Evolutionary conservation across 495 filamentous ascomycete species (phyloP).

Genomic region (Penicillium robsamsonii): DNA sequence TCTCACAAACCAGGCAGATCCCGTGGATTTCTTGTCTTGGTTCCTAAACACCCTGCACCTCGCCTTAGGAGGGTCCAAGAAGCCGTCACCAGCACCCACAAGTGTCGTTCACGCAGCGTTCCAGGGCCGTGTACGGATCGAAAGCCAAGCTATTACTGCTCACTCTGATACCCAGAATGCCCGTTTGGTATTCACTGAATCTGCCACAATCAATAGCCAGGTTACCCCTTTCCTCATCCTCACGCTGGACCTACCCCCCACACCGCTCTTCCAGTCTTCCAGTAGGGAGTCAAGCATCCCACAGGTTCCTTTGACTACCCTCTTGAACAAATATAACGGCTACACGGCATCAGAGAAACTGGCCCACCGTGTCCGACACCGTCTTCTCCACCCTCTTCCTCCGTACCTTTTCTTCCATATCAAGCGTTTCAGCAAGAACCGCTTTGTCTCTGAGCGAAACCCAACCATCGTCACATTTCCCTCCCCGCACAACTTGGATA

Average conservation of each 20-base stretch:
- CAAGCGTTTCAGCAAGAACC: slow-evolving; percentile 94
- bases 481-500: slow-evolving; percentile 70
- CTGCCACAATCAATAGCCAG: slow-evolving; percentile 72
- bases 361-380: slow-evolving; percentile 80
- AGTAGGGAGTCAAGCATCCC: slow-evolving; percentile 91
- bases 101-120: slow-evolving; percentile 88
- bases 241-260: slow-evolving; percentile 86
- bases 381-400: slow-evolving; percentile 87
- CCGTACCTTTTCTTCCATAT: slow-evolving; percentile 93
- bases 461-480: slow-evolving; percentile 98
- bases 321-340: slow-evolving; percentile 94
- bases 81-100: slow-evolving; percentile 60
- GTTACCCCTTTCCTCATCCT: slow-evolving; percentile 80
- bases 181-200: slow-evolving; percentile 90
- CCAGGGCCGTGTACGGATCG: slow-evolving; percentile 86
- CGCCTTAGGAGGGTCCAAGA: slow-evolving; percentile 84
- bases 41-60: slow-evolving; percentile 95
- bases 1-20: slow-evolving; percentile 87
- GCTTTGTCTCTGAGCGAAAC: slow-evolving; percentile 93
- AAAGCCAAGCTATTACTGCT: slow-evolving; percentile 92
- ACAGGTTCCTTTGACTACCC: slow-evolving; percentile 83
- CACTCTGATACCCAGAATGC: slow-evolving; percentile 79
- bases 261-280: slow-evolving; percentile 96
- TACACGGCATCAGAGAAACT: slow-evolving; percentile 82
- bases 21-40: slow-evolving; percentile 95